phyloP scores from a whole-genome alignment of 2,329 filamentous ascomycete species.

The Microdochium trichocladiopsis region DNA sequence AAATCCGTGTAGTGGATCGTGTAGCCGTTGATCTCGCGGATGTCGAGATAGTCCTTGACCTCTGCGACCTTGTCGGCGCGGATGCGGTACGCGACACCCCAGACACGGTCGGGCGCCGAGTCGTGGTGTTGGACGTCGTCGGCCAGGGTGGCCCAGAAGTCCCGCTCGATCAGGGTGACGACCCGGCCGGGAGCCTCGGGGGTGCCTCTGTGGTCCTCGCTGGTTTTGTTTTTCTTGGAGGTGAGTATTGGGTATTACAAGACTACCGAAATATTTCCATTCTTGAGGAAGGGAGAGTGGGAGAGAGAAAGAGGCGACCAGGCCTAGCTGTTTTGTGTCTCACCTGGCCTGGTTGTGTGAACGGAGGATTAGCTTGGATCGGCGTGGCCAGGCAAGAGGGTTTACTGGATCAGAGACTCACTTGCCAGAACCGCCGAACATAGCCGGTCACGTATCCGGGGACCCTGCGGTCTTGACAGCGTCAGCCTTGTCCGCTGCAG shows the following conservation, averaged over 20 bases:
- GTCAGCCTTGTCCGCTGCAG: no score
- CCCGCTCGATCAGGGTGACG: conserved; percentile 80
- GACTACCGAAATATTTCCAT: not conserved
- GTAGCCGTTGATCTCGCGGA: conserved; percentile 96
- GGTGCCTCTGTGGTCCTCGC: conserved; percentile 91
- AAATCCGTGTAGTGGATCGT: conserved; percentile 88
- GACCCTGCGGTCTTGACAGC: conserved; percentile 70
- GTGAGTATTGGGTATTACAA: no score
- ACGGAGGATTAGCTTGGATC: no score
- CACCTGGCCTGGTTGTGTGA: no score
- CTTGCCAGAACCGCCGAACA: conserved; percentile 96
- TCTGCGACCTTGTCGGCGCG: conserved; percentile 62
- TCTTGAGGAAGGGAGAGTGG: not conserved
- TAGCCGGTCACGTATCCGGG: conserved; percentile 91
- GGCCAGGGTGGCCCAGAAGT: conserved; percentile 69
- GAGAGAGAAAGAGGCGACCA: no score
- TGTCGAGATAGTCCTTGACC: conserved; percentile 86
- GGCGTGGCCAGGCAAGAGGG: not conserved
- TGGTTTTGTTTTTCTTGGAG: conserved; percentile 25
- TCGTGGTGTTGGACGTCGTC: conserved; percentile 52
- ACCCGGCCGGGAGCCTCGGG: conserved; percentile 83
- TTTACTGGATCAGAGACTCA: conserved; percentile 34
- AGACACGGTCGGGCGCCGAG: conserved; percentile 60
- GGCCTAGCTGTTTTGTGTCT: no score
- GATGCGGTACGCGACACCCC: conserved; percentile 92